A percentile compares a stretch with the other conserved stretches of the same genome.
phyloP scores from a whole-genome alignment of 441 rosid genomes.

The Populus trichocarpa region DNA sequence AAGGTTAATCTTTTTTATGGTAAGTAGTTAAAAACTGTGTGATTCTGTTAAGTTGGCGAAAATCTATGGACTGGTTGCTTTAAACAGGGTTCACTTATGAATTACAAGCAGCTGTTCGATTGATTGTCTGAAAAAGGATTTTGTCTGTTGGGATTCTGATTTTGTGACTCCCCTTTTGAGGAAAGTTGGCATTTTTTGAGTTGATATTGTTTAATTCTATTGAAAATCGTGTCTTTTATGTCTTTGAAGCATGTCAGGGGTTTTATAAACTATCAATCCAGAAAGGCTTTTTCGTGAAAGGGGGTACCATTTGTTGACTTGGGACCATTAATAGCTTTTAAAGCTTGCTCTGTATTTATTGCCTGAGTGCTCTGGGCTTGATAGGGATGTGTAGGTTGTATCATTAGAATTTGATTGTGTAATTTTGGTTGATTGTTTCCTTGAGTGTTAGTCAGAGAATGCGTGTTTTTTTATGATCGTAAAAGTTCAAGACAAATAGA shows the following conservation, averaged over 20 bases:
- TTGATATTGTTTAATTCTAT: too few relatives aligned
- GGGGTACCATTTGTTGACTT: neutral
- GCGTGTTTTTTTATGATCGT: neutral
- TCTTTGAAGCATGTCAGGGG: neutral
- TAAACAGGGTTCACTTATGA: neutral
- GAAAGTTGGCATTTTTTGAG: neutral
- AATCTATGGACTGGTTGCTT: neutral
- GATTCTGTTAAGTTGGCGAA: neutral
- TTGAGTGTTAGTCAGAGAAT: neutral
- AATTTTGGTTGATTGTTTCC: neutral
- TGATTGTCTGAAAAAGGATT: neutral
- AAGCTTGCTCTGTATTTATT: neutral
- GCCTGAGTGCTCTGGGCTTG: neutral
- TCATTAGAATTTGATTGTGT: neutral
- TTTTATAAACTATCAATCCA: neutral
- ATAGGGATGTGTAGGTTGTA: neutral
- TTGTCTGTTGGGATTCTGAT: neutral
- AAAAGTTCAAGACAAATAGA: neutral
- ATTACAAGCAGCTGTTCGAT: neutral
- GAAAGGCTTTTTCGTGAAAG: neutral
- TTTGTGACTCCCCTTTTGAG: neutral
- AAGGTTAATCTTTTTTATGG: too few relatives aligned
- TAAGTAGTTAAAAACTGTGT: neutral
- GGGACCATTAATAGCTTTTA: neutral
- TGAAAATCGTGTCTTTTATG: neutral